Base-by-base conservation (phyloP, 2,329 filamentous ascomycete species). In the Aspergillus melleus region DNA sequence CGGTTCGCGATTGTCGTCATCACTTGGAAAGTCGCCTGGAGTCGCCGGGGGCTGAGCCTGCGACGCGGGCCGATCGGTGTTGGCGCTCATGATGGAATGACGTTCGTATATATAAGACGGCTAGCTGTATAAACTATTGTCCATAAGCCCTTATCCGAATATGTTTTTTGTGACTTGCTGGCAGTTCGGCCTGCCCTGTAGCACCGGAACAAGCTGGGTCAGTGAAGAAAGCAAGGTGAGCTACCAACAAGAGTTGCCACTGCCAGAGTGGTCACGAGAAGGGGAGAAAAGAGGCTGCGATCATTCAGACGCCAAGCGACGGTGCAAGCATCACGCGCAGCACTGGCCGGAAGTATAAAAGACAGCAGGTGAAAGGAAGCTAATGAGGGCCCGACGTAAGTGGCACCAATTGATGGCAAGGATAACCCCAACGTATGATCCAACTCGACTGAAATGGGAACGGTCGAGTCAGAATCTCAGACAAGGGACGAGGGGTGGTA, bases 81-180 rank as follows among this genome's bases (percentile, higher is more conserved):
- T 54, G 57, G 64, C 52, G 30, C 52, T 54, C 66, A 68, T 68
- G 20, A 19, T 64, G 49, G 29, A 20, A 49, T 51, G 36, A 49
- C 24, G 44, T 44, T 47, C 14, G 61, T 6, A 47, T 47, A 11
- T 12, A 51, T 26, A 6, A 51, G 14, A 14, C 26, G 22, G 9
- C 9, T 46, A n/a, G n/a, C 10, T 55, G 29, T 14, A 51, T 46
- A 49, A 20, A 44, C 46, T 46, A 49, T 36, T 44, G 12, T 49
- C 24, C 49, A 32, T 47, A 46, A 20, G 6, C 5, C 16, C 14
- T 47, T 36, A 32, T 47, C 9, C 42, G 42, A 46, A n/a, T 46
- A 20, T 46, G 6, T 6, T 46, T 36, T 6, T 46, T 36, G 30
- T 9, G 26, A 29, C 26, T 29, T 29, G 26, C 26, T 29, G 56